These are phyloP conservation scores for Aulographum hederae DNA, from an alignment of 2,329 filamentous ascomycete genomes.

Conservation along the genomic window DNA sequence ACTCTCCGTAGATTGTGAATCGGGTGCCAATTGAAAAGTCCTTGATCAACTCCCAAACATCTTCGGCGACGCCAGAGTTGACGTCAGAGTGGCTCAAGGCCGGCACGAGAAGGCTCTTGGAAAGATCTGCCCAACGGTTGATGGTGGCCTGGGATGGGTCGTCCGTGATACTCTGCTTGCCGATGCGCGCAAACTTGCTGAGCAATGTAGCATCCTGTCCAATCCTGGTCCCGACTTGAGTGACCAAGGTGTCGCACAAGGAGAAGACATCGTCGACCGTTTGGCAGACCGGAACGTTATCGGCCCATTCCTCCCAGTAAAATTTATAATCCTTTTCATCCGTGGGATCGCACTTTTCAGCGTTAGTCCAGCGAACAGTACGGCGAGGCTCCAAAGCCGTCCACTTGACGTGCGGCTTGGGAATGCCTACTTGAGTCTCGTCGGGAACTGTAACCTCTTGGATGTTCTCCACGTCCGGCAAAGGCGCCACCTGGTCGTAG, in stretches of 20 bases:
- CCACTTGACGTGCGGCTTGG: conserved; percentile 44
- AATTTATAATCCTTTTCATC: conserved; percentile 69
- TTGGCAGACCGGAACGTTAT: conserved; percentile 84
- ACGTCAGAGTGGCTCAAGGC: conserved; percentile 70
- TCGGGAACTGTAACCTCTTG: conserved; percentile 22
- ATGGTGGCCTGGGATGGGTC: conserved; percentile 55
- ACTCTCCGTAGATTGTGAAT: conserved; percentile 84
- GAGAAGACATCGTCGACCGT: conserved; percentile 79
- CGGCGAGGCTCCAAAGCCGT: conserved; percentile 38
- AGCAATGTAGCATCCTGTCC: conserved; percentile 65
- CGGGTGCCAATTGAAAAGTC: conserved; percentile 58
- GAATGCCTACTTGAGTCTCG: conserved; percentile 14
- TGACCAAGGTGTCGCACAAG: conserved; percentile 67
- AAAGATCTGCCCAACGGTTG: conserved; percentile 67
- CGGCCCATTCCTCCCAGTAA: conserved; percentile 95
- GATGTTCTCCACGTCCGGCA: not conserved
- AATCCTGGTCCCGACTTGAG: conserved; percentile 74
- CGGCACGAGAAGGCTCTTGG: conserved; percentile 70
- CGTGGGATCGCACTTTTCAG: conserved; percentile 57
- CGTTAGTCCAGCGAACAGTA: conserved; percentile 64
- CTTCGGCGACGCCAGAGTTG: conserved; percentile 70
- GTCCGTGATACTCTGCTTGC: conserved; percentile 51
- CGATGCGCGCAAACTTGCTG: conserved; percentile 72
- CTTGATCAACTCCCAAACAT: conserved; percentile 69
- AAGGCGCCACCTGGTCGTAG: conserved; percentile 24